Percentiles rank a stretch among this genome's conserved stretches.
Evolutionary conservation across 2,329 filamentous ascomycete species (phyloP).

Genomic region (Lachnellula cervina): DNA sequence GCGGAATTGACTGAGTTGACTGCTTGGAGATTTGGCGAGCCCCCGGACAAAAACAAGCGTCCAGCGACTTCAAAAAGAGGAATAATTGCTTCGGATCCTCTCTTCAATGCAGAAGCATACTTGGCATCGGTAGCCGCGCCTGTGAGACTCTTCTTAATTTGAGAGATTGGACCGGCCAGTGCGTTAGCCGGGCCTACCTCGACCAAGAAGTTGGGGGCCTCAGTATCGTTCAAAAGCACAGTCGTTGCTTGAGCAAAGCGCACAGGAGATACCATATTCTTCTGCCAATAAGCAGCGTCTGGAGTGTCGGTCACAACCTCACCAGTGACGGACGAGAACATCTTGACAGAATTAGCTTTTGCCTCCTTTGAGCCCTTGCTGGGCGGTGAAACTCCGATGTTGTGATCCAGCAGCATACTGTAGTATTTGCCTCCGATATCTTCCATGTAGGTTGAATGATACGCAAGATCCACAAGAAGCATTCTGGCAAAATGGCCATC

Average conservation of each 20-base stretch:
- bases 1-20: not conserved
- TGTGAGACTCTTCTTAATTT: slow-evolving; percentile 12
- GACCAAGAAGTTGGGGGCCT: slow-evolving; percentile 9
- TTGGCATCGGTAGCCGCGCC: not conserved
- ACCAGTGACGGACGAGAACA: slow-evolving; percentile 4
- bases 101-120: not conserved
- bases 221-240: not conserved
- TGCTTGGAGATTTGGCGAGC: not conserved
- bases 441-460: slow-evolving; percentile 26
- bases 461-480: slow-evolving; percentile 25
- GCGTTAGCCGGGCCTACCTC: slow-evolving; percentile 33
- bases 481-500: slow-evolving; percentile 16
- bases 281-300: not conserved
- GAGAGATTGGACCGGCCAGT: slow-evolving; percentile 27
- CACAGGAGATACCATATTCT: not conserved
- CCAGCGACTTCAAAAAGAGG: not conserved
- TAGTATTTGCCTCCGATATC: slow-evolving; percentile 1
- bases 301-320: not conserved
- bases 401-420: not conserved
- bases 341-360: not conserved
- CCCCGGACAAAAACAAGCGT: not conserved
- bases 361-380: not conserved
- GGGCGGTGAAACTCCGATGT: not conserved
- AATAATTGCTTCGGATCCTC: not conserved
- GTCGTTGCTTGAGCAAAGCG: not conserved